Evolutionary conservation across 2,329 filamentous ascomycete genomes (phyloP).

Genomic region (Aspergillus sojae): DNA sequence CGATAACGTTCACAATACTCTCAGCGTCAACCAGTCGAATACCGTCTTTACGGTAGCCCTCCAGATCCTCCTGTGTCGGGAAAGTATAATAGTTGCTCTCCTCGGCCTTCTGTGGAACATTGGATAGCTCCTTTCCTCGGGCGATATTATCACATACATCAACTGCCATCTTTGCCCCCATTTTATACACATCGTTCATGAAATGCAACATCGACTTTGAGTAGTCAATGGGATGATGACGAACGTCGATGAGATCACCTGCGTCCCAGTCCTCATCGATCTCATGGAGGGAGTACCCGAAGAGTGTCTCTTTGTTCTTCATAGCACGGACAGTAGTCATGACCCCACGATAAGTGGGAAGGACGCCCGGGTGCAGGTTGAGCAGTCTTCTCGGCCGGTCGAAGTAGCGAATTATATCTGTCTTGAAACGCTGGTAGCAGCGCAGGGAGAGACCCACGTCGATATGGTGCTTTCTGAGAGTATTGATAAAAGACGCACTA

Average conservation of each 20-base stretch:
- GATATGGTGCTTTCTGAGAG: conserved; percentile 8
- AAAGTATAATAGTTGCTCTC: background rate
- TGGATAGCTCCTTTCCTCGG: conserved; percentile 2
- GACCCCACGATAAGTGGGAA: background rate
- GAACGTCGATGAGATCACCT: background rate
- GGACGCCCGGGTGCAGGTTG: background rate
- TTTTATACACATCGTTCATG: background rate
- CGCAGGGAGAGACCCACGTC: conserved; percentile 12
- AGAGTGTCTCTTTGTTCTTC: background rate
- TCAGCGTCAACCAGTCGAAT: background rate
- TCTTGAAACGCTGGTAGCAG: conserved; percentile 5
- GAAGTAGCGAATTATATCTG: conserved; percentile 9
- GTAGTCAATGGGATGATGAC: background rate
- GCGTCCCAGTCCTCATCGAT: background rate
- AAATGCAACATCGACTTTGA: background rate
- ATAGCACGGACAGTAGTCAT: background rate
- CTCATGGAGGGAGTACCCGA: background rate
- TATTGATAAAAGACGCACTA: background rate
- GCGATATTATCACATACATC: conserved; percentile 1
- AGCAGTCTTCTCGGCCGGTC: conserved; percentile 2
- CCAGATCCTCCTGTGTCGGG: background rate
- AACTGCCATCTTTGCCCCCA: background rate
- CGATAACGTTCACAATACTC: conserved; percentile 4
- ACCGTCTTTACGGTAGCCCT: background rate
- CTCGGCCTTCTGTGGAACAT: background rate